Evolutionary conservation across 179 eudicot species (phyloP), one percentile per base, ranked within the genome.

Genomic region (Corrigiola litoralis): DNA sequence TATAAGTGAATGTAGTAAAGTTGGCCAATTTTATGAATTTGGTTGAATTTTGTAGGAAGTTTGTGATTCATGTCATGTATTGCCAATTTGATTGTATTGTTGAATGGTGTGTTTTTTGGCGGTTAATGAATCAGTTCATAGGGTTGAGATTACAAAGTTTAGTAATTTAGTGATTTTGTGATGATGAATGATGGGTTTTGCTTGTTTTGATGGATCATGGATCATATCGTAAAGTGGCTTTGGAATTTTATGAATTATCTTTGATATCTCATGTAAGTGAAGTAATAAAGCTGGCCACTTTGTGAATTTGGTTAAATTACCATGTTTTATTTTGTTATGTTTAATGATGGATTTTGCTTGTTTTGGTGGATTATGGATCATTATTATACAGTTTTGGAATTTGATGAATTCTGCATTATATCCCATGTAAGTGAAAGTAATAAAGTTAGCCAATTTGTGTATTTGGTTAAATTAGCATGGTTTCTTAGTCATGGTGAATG

Each of bases 361-460:
- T 23, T 64, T 63, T 59, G 49, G 58, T n/a, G 20, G 33, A 31
- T 55, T 29, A 16, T 27, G 70, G 46, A 12, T 61, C 9, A 5
- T 60, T 42, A 18, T 16, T n/a, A 16, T 57, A 8, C 23, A 45
- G 45, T 48, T 0, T 21, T 4, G 34, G 25, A 41, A 66, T 42
- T 41, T 40, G n/a, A 36, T 41, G 27, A 36, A 29, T 7, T 31
- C 5, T n/a, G n/a, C n/a, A n/a, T n/a, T n/a, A n/a, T n/a, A n/a
- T n/a, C n/a, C n/a, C n/a, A n/a, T n/a, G n/a, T n/a, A n/a, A n/a
- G n/a, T n/a, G n/a, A n/a, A n/a, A n/a, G n/a, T n/a, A n/a, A n/a
- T n/a, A n/a, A n/a, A n/a, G n/a, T n/a, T n/a, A n/a, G n/a, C n/a
- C n/a, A n/a, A n/a, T n/a, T n/a, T n/a, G n/a, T n/a, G n/a, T n/a